Percentiles rank a stretch among this genome's conserved stretches.
These are phyloP conservation scores for Lecanicillium sp. DNA, from an alignment of 2,329 filamentous ascomycete genomes.

Conservation along the genomic window DNA sequence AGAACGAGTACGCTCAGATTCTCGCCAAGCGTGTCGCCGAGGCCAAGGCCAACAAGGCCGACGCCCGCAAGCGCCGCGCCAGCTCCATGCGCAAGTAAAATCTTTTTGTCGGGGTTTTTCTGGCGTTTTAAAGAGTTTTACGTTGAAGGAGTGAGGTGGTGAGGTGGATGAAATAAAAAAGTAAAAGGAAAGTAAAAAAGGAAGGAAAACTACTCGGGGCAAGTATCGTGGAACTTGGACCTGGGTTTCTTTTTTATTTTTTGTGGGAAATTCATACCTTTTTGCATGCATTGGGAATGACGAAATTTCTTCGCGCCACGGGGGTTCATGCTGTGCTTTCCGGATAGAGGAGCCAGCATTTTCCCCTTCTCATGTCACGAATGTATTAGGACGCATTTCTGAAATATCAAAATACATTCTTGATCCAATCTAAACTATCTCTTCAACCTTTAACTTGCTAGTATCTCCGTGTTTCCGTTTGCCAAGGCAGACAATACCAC, in stretches of 20 bases:
- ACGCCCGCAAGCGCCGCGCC: slow-evolving; percentile 93
- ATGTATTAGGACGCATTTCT: slow-evolving; percentile 23
- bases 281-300: slow-evolving; percentile 35
- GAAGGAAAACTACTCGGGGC: slow-evolving; percentile 4
- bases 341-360: not conserved
- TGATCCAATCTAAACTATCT: slow-evolving; percentile 11
- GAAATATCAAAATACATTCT: slow-evolving; percentile 24
- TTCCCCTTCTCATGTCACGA: slow-evolving; percentile 14
- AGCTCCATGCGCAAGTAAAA: slow-evolving; percentile 88
- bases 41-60: slow-evolving; percentile 88
- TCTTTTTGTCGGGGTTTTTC: slow-evolving; percentile 26
- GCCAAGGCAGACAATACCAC: too few relatives aligned
- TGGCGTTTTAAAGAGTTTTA: slow-evolving; percentile 13
- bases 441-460: too few relatives aligned
- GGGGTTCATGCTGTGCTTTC: slow-evolving; percentile 8
- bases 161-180: slow-evolving; percentile 14
- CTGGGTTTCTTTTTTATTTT: slow-evolving; percentile 23
- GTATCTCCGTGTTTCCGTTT: not conserved
- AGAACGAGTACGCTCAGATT: slow-evolving; percentile 96
- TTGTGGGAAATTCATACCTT: slow-evolving; percentile 11
- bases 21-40: slow-evolving; percentile 96
- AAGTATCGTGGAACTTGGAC: too few relatives aligned
- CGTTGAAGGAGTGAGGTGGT: slow-evolving; percentile 5
- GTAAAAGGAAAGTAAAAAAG: slow-evolving; percentile 24
- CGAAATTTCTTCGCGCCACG: slow-evolving; percentile 17